Evolutionary conservation across 495 filamentous ascomycete genomes (phyloP).

Genomic region (Aspergillus incahuasiensis): DNA sequence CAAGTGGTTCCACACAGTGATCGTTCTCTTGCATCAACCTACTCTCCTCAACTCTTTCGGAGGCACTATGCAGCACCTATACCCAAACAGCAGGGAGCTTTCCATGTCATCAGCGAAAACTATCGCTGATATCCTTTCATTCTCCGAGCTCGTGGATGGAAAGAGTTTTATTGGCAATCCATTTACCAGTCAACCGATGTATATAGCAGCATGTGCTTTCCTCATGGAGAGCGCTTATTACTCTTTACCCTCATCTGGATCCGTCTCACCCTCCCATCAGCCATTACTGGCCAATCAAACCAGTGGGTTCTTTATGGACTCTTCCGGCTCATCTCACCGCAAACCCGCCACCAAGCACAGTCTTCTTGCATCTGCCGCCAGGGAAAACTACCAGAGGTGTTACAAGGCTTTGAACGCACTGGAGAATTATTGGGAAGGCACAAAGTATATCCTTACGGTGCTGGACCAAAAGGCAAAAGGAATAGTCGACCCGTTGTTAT

Average conservation of each 20-base stretch:
- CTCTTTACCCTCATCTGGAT: slow-evolving; percentile 32
- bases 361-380: slow-evolving; percentile 68
- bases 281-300: slow-evolving; percentile 35
- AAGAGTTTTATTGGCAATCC: slow-evolving; percentile 80
- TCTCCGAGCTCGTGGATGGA: slow-evolving; percentile 72
- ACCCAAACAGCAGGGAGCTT: slow-evolving; percentile 71
- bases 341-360: slow-evolving; percentile 62
- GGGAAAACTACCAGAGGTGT: slow-evolving; percentile 74
- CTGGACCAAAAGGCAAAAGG: slow-evolving; percentile 85
- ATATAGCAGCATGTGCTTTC: slow-evolving; percentile 83
- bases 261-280: slow-evolving; percentile 27
- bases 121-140: slow-evolving; percentile 77
- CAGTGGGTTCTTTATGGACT: slow-evolving; percentile 40
- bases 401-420: slow-evolving; percentile 74
- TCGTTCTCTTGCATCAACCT: slow-evolving; percentile 78
- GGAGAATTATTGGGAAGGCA: slow-evolving; percentile 76
- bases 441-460: slow-evolving; percentile 79
- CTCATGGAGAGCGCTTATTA: slow-evolving; percentile 68
- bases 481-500: slow-evolving; percentile 74
- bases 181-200: slow-evolving; percentile 85
- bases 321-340: slow-evolving; percentile 31
- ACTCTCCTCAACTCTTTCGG: slow-evolving; percentile 74
- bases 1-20: slow-evolving; percentile 78
- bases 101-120: slow-evolving; percentile 88
- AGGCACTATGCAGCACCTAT: slow-evolving; percentile 61